A percentile compares a stretch with the other conserved stretches of the same genome.
These are phyloP conservation scores for Celoporthe dispersa DNA, from an alignment of 2,329 filamentous ascomycete genomes.

Conservation along the genomic window DNA sequence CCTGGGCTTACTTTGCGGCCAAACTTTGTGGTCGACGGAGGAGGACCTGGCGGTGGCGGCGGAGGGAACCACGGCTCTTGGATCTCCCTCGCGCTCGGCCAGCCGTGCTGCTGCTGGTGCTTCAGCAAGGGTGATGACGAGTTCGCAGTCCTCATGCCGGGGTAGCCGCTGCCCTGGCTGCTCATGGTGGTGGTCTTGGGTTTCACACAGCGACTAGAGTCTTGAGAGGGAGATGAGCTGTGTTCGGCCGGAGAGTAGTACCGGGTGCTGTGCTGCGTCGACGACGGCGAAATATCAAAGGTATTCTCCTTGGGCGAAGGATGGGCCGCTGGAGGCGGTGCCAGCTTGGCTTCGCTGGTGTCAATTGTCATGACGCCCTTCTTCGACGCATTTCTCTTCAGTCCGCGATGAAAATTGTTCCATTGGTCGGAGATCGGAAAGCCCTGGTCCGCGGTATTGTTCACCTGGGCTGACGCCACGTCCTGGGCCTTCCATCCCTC, in stretches of 20 bases:
- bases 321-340: constrained; percentile 17
- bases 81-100: constrained; percentile 20
- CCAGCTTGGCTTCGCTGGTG: constrained; percentile 17
- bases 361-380: constrained; percentile 19
- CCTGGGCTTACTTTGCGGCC: constrained; percentile 16
- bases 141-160: constrained; percentile 1
- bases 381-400: constrained; percentile 14
- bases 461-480: constrained; percentile 9
- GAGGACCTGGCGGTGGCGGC: constrained; percentile 30
- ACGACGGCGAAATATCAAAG: constrained; percentile 9
- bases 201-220: neutral
- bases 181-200: constrained; percentile 24
- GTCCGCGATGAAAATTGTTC: neutral
- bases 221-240: neutral
- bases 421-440: constrained; percentile 8
- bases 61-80: constrained; percentile 26
- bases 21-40: constrained; percentile 11
- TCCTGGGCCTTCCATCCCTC: constrained; percentile 12
- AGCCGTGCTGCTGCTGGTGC: constrained; percentile 23
- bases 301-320: constrained; percentile 20
- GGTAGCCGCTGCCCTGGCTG: constrained; percentile 29
- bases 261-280: constrained; percentile 1
- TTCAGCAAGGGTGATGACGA: constrained; percentile 22
- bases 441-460: neutral
- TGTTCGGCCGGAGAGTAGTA: neutral